Conservation (phyloP, 331 rosid species). For the Rosa hybrid region DNA sequence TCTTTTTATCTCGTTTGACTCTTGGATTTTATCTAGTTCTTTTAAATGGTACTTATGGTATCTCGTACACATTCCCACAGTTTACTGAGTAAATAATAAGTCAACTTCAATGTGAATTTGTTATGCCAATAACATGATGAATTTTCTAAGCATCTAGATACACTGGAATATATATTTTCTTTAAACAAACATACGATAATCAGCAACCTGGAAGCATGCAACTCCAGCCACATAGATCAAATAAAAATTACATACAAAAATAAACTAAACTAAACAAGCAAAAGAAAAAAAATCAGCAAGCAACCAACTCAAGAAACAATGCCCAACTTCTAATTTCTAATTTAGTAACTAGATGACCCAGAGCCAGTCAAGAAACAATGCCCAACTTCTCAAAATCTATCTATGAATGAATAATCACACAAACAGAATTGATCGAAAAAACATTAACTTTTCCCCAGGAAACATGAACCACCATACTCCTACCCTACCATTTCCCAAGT, state of each 20-base stretch:
- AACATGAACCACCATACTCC: background rate
- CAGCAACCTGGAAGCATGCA: background rate
- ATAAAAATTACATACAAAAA: background rate
- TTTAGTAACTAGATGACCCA: background rate
- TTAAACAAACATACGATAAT: background rate
- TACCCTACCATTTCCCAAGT: background rate
- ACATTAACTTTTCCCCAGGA: background rate
- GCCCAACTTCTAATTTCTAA: background rate
- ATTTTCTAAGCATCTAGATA: background rate
- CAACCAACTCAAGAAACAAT: background rate
- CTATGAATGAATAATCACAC: background rate
- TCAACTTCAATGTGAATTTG: background rate
- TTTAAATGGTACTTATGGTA: background rate
- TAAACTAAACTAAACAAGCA: background rate
- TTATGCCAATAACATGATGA: background rate
- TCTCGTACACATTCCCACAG: background rate
- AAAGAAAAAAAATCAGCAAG: background rate
- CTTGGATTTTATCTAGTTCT: background rate
- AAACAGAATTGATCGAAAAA: background rate
- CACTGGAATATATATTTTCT: background rate
- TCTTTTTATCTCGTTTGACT: background rate
- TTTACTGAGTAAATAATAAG: background rate
- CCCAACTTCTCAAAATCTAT: background rate
- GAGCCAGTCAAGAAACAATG: background rate
- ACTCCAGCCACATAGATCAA: background rate